phyloP scores from a whole-genome alignment of 1,284 basidiomycete species.

The Puccinia novopanici region DNA sequence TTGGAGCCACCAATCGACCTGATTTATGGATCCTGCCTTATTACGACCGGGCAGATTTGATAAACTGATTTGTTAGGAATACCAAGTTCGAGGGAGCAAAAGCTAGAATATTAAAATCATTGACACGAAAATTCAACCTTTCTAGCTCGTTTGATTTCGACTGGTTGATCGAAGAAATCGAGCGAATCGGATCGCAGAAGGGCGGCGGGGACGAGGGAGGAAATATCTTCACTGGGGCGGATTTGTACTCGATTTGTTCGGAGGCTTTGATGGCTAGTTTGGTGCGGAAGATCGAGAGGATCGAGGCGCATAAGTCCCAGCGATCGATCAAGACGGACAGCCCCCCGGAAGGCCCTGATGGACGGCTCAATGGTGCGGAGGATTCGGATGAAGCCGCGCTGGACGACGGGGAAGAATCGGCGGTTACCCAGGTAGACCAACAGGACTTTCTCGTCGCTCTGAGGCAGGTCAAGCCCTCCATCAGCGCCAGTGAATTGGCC shows the following conservation, averaged over 20 bases:
- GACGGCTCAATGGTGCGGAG: neutral
- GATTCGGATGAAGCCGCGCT: conserved; percentile 56
- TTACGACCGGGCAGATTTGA: conserved; percentile 77
- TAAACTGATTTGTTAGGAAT: conserved; percentile 93
- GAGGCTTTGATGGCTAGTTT: conserved; percentile 88
- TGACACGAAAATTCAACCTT: conserved; percentile 89
- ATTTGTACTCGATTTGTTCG: conserved; percentile 95
- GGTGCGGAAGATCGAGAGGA: conserved; percentile 74
- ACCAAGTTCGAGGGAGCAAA: conserved; percentile 81
- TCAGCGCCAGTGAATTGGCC: conserved; percentile 83
- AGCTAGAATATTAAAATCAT: conserved; percentile 83
- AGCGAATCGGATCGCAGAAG: conserved; percentile 10
- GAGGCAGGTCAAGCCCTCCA: conserved; percentile 76
- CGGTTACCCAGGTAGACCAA: conserved; percentile 77
- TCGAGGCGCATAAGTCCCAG: conserved; percentile 49
- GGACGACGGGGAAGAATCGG: conserved; percentile 66
- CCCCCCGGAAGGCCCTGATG: too few relatives aligned
- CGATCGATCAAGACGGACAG: conserved; percentile 49
- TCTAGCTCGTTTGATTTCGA: conserved; percentile 71
- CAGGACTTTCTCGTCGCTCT: conserved; percentile 79
- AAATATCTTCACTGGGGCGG: conserved; percentile 75
- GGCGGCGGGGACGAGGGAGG: conserved; percentile 56
- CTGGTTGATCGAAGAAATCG: conserved; percentile 65
- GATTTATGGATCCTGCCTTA: conserved; percentile 61
- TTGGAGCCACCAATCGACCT: conserved; percentile 62